Evolutionary conservation across 805 yeast genomes (phyloP).

Genomic region (Sugiyamaella valdiviana): DNA sequence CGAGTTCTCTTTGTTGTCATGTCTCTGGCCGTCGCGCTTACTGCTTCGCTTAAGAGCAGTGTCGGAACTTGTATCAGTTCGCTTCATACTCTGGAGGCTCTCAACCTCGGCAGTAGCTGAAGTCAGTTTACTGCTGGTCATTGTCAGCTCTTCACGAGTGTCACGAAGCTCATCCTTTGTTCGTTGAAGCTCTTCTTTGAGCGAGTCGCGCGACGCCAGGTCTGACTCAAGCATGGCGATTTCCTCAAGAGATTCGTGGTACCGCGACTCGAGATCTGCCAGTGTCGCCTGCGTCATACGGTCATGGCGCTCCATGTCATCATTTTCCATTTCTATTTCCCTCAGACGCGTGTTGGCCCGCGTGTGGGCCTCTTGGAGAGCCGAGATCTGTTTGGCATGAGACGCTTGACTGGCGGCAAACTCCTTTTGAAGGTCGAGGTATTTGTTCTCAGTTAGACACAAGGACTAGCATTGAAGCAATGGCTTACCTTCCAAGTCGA

Average conservation of each 20-base stretch:
- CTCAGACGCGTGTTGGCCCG: slow-evolving; percentile 31
- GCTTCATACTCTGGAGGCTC: too few relatives aligned
- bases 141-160: slow-evolving; percentile 29
- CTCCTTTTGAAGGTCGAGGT: slow-evolving; percentile 28
- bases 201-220: slow-evolving; percentile 27
- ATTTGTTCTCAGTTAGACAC: slow-evolving; percentile 12
- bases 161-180: slow-evolving; percentile 31
- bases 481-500: slow-evolving; percentile 23
- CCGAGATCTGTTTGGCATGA: slow-evolving; percentile 24
- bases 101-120: neutral
- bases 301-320: slow-evolving; percentile 40
- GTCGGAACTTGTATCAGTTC: too few relatives aligned
- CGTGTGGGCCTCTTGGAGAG: slow-evolving; percentile 30
- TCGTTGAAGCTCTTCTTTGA: slow-evolving; percentile 28
- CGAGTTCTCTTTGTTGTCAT: slow-evolving; percentile 2
- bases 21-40: neutral
- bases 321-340: slow-evolving; percentile 40
- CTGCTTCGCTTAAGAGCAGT: too few relatives aligned
- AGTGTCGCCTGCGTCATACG: slow-evolving; percentile 32
- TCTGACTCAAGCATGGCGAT: slow-evolving; percentile 38
- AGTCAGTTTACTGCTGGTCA: slow-evolving; percentile 1
- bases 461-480: neutral
- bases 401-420: slow-evolving; percentile 22
- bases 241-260: slow-evolving; percentile 34
- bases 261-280: slow-evolving; percentile 33